A percentile compares a stretch with the other conserved stretches of the same genome.
These are phyloP conservation scores for Durotheca rogersii DNA, from an alignment of 495 filamentous ascomycete genomes.

Conservation along the genomic window DNA sequence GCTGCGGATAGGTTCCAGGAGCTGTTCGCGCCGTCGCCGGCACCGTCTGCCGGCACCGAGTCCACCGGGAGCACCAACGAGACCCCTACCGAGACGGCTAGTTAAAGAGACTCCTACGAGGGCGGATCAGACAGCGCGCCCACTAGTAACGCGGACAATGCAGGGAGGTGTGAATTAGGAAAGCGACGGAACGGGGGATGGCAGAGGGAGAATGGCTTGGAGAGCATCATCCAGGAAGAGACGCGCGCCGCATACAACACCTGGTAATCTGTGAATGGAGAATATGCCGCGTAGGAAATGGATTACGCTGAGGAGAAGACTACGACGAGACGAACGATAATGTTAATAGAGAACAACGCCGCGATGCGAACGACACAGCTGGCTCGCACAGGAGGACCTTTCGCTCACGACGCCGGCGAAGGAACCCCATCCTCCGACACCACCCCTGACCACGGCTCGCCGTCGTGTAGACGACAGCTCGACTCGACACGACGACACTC, in stretches of 20 bases:
- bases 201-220: no score
- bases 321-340: no score
- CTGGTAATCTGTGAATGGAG: no score
- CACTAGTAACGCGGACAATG: not conserved
- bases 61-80: conserved; percentile 27
- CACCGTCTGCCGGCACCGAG: conserved; percentile 23
- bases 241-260: no score
- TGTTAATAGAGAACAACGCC: no score
- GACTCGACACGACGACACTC: not conserved
- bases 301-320: no score
- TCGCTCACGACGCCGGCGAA: not conserved
- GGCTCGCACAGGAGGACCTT: no score
- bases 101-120: no score
- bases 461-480: not conserved
- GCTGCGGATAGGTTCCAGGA: conserved; percentile 45
- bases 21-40: conserved; percentile 33
- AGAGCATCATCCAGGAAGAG: no score
- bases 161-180: not conserved
- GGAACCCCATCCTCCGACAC: not conserved
- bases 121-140: not conserved
- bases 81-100: not conserved
- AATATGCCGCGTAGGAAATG: no score
- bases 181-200: no score
- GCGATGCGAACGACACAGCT: no score
- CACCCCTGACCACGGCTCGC: not conserved